Conservation (phyloP, 176 grass and related monocot species). For the Oryza nivara region DNA sequence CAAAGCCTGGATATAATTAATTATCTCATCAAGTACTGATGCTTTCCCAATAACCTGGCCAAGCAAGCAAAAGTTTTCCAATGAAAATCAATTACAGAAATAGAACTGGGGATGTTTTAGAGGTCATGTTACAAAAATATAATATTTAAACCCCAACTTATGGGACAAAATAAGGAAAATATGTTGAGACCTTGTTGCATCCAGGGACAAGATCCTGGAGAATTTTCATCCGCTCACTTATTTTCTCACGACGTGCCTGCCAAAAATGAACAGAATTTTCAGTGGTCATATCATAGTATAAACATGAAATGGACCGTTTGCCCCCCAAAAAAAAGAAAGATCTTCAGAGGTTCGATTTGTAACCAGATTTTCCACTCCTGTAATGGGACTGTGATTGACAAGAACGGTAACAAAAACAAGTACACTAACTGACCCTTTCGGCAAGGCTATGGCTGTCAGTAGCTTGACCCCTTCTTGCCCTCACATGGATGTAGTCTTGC, state of each 20-base stretch:
- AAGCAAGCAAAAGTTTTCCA: slow-evolving; percentile 32
- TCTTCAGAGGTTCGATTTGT: neutral
- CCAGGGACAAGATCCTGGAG: slow-evolving; percentile 97
- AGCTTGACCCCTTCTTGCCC: slow-evolving; percentile 96
- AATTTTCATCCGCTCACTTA: slow-evolving; percentile 95
- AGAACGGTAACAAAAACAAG: slow-evolving; percentile 12
- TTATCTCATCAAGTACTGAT: slow-evolving; percentile 94
- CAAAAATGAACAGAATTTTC: slow-evolving; percentile 37
- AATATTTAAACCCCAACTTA: neutral
- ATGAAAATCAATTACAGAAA: slow-evolving; percentile 34
- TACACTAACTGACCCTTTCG: slow-evolving; percentile 75
- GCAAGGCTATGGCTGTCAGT: slow-evolving; percentile 97
- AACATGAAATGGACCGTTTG: neutral
- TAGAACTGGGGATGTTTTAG: neutral
- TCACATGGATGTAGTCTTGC: slow-evolving; percentile 97
- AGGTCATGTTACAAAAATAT: slow-evolving; percentile 15
- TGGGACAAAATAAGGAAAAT: neutral
- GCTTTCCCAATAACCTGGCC: slow-evolving; percentile 93
- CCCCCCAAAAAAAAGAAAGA: neutral
- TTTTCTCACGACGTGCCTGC: slow-evolving; percentile 94
- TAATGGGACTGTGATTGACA: neutral
- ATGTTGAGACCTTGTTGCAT: slow-evolving; percentile 76
- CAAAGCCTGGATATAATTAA: slow-evolving; percentile 96
- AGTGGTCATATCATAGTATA: slow-evolving; percentile 1
- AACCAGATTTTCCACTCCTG: neutral